Conservation (phyloP, 2,329 filamentous ascomycete genomes). For the Colletotrichum tofieldiae region DNA sequence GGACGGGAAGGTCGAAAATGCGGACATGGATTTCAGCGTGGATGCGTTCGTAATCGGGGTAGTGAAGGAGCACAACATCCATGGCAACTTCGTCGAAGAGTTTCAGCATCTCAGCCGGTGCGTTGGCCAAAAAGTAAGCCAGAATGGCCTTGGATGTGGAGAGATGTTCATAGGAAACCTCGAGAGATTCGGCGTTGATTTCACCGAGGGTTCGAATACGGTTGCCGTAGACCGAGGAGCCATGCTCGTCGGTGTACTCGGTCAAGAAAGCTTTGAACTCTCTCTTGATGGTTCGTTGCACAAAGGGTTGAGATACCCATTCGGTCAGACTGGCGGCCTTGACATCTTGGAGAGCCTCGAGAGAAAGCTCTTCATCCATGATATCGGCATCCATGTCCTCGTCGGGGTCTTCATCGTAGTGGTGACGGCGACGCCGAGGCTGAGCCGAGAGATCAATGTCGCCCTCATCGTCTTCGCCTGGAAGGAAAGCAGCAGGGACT, state of each 20-base stretch:
- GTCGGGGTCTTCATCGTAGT: conserved; percentile 95
- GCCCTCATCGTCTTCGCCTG: conserved; percentile 87
- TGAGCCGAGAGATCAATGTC: conserved; percentile 89
- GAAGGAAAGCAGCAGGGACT: conserved; percentile 81
- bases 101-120: conserved; percentile 93
- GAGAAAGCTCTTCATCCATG: conserved; percentile 94
- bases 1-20: conserved; percentile 93
- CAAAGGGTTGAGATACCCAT: conserved; percentile 92
- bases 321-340: conserved; percentile 95
- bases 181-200: conserved; percentile 94
- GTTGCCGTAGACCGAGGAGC: conserved; percentile 93
- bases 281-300: conserved; percentile 92
- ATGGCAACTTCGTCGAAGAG: conserved; percentile 98
- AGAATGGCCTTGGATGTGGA: conserved; percentile 92
- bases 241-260: conserved; percentile 92
- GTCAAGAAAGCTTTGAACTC: conserved; percentile 99
- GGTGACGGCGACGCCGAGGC: conserved; percentile 86
- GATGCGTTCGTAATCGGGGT: conserved; percentile 97
- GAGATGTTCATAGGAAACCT: conserved; percentile 95
- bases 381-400: conserved; percentile 94
- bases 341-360: conserved; percentile 92
- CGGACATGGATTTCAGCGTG: conserved; percentile 98
- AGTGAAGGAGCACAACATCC: conserved; percentile 95
- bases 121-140: conserved; percentile 96
- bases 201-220: conserved; percentile 97